These are phyloP conservation scores for Backusella macrospora DNA, from an alignment of 192 early-diverging fungal genomes.

Conservation along the genomic window DNA sequence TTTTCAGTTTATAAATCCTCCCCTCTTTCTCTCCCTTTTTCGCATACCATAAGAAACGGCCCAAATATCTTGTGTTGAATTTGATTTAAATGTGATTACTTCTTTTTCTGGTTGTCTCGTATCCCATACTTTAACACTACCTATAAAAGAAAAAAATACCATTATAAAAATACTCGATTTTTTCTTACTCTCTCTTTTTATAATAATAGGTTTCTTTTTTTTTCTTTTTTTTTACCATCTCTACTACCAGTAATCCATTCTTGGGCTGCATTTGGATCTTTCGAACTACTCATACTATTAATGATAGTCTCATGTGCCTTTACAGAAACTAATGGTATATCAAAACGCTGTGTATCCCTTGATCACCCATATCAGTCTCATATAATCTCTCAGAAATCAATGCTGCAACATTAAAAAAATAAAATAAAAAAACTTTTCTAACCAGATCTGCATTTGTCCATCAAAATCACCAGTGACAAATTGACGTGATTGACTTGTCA, in stretches of 20 bases:
- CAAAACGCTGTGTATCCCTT: conserved; percentile 65
- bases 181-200: too few relatives aligned
- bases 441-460: conserved; percentile 55
- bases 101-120: conserved; percentile 61
- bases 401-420: too few relatives aligned
- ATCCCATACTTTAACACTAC: conserved; percentile 77
- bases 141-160: conserved; percentile 36
- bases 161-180: too few relatives aligned
- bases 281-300: conserved; percentile 68
- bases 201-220: too few relatives aligned
- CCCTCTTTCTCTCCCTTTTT: background rate
- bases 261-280: conserved; percentile 53
- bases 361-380: too few relatives aligned
- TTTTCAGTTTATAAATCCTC: background rate
- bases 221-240: conserved; percentile 70
- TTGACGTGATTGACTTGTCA: conserved; percentile 50
- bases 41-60: conserved; percentile 73
- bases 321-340: conserved; percentile 55
- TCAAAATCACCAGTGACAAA: conserved; percentile 74
- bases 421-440: conserved; percentile 24
- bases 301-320: conserved; percentile 68
- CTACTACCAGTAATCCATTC: conserved; percentile 71
- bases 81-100: conserved; percentile 60
- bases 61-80: conserved; percentile 64
- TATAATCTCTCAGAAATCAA: too few relatives aligned